Base-by-base conservation (phyloP, 1,284 basidiomycete species). In the Xanthoconium separans region DNA sequence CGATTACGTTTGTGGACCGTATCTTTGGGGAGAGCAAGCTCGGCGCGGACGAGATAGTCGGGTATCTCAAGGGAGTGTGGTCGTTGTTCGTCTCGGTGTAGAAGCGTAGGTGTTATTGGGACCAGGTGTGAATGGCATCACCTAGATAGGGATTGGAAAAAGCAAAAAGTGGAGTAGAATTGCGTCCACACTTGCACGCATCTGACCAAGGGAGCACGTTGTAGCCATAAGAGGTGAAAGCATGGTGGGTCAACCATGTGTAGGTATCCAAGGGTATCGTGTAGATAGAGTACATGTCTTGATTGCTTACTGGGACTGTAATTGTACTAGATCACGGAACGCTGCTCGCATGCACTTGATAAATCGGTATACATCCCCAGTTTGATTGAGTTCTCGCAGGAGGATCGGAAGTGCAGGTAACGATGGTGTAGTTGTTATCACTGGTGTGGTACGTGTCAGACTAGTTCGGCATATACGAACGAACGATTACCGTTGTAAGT, bases 11-110 rank as follows among this genome's bases (percentile, higher is more conserved):
- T 68, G 93, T 94, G 33, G 93, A 96, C 73, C 82, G 93, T 37
- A 87, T 96, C 62, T 95, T 89, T 70, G 93, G 93, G 4, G 93
- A 95, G 73, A 93, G 89, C 69, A 96, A 96, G 73, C 77, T 96
- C 36, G 90, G 90, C 20, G 89, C 91, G 31, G 86, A 89, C 66
- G 93, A 96, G 75, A 81, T 96, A 60, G 89, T 95, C 6, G 84
- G 83, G n/a, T 96, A 95, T 65, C 86, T 83, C 7, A 91, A 90
- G 71, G 93, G 93, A 4, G 90, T 96, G 3, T 93, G 87, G 82
- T 73, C 77, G 41, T 71, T 95, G 39, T 95, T 94, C 73, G 82
- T 79, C 45, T 75, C 81, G 40, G 83, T 93, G 58, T 90, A 76
- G 68, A 55, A 10, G 45, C 29, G 11, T 44, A n/a, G n/a, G n/a